A percentile compares a stretch with the other conserved stretches of the same genome.
phyloP scores from a whole-genome alignment of 2,329 filamentous ascomycete genomes.

The Parafenestella ontariensis region DNA sequence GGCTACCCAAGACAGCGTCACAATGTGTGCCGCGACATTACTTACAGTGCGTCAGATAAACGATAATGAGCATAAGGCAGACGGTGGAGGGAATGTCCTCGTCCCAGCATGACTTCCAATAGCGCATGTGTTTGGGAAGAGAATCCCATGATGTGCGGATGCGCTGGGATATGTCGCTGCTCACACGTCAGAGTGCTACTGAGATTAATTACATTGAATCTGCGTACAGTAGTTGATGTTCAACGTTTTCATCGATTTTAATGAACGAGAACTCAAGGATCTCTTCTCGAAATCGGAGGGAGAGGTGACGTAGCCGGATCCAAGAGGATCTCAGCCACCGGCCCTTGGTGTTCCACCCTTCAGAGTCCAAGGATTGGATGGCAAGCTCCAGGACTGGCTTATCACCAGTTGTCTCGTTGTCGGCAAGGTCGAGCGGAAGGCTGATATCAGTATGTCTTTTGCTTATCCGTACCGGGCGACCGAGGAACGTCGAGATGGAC shows the following conservation, averaged over 20 bases:
- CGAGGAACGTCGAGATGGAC: conserved; percentile 44
- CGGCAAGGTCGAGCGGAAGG: conserved; percentile 40
- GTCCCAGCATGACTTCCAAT: conserved; percentile 40
- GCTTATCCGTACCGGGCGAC: conserved; percentile 39
- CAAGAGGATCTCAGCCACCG: conserved; percentile 36
- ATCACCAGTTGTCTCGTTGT: conserved; percentile 33
- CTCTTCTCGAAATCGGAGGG: conserved; percentile 38
- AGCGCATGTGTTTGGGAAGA: conserved; percentile 38
- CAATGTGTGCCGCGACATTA: neutral
- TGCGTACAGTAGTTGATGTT: conserved; percentile 29
- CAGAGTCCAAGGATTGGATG: conserved; percentile 27
- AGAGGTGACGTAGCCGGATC: conserved; percentile 36
- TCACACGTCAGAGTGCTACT: neutral
- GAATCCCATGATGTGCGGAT: conserved; percentile 35
- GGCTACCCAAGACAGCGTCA: neutral
- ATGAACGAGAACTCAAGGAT: conserved; percentile 39
- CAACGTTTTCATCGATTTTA: conserved; percentile 28
- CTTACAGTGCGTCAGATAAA: conserved; percentile 38
- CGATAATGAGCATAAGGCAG: conserved; percentile 45
- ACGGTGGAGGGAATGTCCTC: conserved; percentile 29
- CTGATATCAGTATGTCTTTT: conserved; percentile 40
- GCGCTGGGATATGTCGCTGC: conserved; percentile 38
- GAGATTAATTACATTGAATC: neutral
- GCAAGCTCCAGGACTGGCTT: conserved; percentile 22
- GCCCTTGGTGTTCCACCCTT: conserved; percentile 51